Base-by-base conservation (phyloP, 2,329 filamentous ascomycete genomes). In the Neocatenulostroma microsporum region DNA sequence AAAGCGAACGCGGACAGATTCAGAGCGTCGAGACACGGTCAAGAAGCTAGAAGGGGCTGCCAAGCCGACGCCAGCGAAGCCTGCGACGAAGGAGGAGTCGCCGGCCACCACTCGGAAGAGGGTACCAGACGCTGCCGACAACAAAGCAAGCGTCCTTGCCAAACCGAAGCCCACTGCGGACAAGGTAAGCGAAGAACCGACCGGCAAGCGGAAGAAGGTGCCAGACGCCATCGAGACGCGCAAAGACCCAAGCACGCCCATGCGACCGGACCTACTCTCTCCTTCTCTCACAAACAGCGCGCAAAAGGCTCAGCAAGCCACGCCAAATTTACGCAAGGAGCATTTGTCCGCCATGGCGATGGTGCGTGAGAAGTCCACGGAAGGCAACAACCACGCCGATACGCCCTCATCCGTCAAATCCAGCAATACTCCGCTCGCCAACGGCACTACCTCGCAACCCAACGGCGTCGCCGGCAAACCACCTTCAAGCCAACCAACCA, bases 241-340 rank as follows among this genome's bases (percentile, higher is more conserved):
- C 6, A 45, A 44, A 27, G 40, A 44, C 14, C 50, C 47, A 21
- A 55, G 48, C 31, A 54, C 48, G 31, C 53, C 47, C 36, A 44
- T 42, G 13, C 46, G 34, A 28, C 43, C 40, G 21, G 46, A 46
- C 18, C 27, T 40, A 21, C 41, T 44, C 12, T 50, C 51, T 11
- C 50, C 50, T 24, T 26, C 39, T 13, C 28, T 44, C 11, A 27
- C 30, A 12, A 33, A 41, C 5, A 47, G 41, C 23, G 39, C 38
- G 17, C 45, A 46, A 18, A 54, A 50, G 35, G 42, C 44, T 12
- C 42, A 49, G 25, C 50, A 50, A 14, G 41, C 42, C 7, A 55
- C 52, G 9, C 52, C 50, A 5, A 42, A 40, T 26, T 36, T 51
- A 13, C 49, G 49, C 13, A 56, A 51, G 34, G 52, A 57, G 29